Base-by-base conservation (phyloP, 495 filamentous ascomycete species). In the Talaromyces stipitatus region DNA sequence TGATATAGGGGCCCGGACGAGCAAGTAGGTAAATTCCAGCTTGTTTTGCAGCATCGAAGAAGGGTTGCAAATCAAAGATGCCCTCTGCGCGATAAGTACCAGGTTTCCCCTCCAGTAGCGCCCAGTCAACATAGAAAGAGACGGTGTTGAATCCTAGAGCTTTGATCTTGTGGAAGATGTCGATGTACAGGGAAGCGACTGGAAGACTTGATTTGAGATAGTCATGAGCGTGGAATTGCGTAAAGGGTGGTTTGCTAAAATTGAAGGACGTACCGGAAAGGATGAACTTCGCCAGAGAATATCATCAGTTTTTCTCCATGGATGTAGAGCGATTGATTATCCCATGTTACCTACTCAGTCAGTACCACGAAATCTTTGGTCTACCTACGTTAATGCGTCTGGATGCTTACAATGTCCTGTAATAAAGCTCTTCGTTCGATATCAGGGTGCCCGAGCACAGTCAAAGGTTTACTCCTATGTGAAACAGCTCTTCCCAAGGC, bases 131-230 rank as follows among this genome's bases (percentile, higher is more conserved):
- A 62, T 91, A 90, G 68, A 91, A 88, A 0, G 84, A 88, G 14
- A 89, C 84, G n/a, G 77, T 73, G 58, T 86, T 90, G 69, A 89
- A 90, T 1, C 89, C 89, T 0, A 89, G 65, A 24, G 87, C 85
- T 67, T 84, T 89, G 69, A 90, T 79, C 68, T 94, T 94, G 61
- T 91, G 83, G 62, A 94, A 84, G 28, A 92, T 66, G 64, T 92
- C 89, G 41, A 86, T 76, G 78, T 81, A 90, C 4, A 92, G 73
- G 18, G 79, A 77, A 0, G 85, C 78, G 3, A 92, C 88, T 0
- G 89, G 89, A 4, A 92, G 77, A 58, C 88, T 51, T 50, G 2
- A 8, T 28, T 29, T 0, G n/a, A 10, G 18, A 29, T 83, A 32
- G 56, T 16, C 4, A 22, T 6, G 18, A 12, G 23, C 33, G 12